Percentiles rank a stretch among this genome's conserved stretches.
These are phyloP conservation scores for Torrubiella hemipterigena DNA, from an alignment of 2,329 filamentous ascomycete genomes.

Conservation along the genomic window DNA sequence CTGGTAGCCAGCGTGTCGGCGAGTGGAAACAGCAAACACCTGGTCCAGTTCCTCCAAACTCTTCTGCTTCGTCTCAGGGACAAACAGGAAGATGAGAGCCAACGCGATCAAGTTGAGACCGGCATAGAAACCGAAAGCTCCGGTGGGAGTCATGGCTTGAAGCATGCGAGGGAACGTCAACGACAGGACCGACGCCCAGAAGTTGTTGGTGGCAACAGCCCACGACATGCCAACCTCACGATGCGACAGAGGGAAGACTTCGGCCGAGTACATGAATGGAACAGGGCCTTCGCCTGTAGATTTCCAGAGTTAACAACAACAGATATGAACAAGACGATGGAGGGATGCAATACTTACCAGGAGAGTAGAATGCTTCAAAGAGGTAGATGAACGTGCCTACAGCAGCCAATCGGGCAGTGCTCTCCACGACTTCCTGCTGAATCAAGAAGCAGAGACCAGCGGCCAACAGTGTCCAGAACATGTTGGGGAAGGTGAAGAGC, in stretches of 20 bases:
- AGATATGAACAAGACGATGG: background rate
- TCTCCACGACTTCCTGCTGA: slow-evolving; percentile 15
- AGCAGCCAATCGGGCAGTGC: slow-evolving; percentile 32
- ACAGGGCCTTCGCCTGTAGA: slow-evolving; percentile 37
- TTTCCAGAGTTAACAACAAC: background rate
- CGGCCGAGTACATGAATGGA: slow-evolving; percentile 45
- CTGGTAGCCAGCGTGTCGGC: slow-evolving; percentile 20
- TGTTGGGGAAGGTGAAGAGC: slow-evolving; percentile 51
- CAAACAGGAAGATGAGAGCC: slow-evolving; percentile 50
- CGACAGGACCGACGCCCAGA: slow-evolving; percentile 33
- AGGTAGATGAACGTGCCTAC: slow-evolving; percentile 51
- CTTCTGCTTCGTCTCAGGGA: slow-evolving; percentile 38
- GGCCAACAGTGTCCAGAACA: slow-evolving; percentile 45
- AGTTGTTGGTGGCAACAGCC: slow-evolving; percentile 45
- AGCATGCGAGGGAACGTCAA: slow-evolving; percentile 36
- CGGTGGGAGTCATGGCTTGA: slow-evolving; percentile 16
- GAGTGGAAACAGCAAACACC: slow-evolving; percentile 22
- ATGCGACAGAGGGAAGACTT: slow-evolving; percentile 48
- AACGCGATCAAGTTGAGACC: slow-evolving; percentile 48
- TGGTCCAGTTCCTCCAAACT: slow-evolving; percentile 24
- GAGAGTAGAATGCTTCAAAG: slow-evolving; percentile 52
- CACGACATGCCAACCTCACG: slow-evolving; percentile 49
- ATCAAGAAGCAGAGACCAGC: slow-evolving; percentile 23
- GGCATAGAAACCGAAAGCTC: slow-evolving; percentile 40
- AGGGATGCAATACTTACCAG: slow-evolving; percentile 21